Evolutionary conservation across 2,329 filamentous ascomycete species (phyloP).

Genomic region (Fulvia fulva): DNA sequence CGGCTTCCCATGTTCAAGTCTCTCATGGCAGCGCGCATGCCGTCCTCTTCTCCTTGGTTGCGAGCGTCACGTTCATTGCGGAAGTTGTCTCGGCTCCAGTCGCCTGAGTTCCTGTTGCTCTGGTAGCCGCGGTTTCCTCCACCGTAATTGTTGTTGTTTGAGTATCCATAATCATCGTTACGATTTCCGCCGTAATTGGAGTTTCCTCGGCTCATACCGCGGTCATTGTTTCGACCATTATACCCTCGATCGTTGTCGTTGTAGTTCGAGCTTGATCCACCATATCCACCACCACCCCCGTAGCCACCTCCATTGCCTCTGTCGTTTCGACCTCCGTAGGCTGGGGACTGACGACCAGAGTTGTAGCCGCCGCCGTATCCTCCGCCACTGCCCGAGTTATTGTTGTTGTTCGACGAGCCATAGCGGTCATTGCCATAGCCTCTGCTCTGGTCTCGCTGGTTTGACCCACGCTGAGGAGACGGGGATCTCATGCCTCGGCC

Average conservation of each 20-base stretch:
- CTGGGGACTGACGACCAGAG: not conserved
- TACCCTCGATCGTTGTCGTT: not conserved
- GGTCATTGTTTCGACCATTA: constrained; percentile 1
- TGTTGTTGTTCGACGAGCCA: not conserved
- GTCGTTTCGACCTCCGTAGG: not conserved
- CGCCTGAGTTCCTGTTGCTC: not conserved
- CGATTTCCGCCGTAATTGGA: not conserved
- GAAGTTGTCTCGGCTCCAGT: not conserved
- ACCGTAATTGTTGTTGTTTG: constrained; percentile 9
- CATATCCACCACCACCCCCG: not conserved
- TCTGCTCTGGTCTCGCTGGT: not conserved
- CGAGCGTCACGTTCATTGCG: constrained; percentile 1
- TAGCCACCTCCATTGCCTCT: not conserved
- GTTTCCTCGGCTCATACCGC: not conserved
- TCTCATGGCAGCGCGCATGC: constrained; percentile 5
- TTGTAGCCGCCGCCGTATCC: not conserved
- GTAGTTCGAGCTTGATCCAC: not conserved
- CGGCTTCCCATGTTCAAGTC: constrained; percentile 8
- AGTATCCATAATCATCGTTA: constrained; percentile 3
- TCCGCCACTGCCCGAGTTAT: not conserved
- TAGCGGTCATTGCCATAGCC: not conserved
- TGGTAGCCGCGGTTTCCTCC: not conserved
- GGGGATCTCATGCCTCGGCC: not conserved
- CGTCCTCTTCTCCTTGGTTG: constrained; percentile 4
- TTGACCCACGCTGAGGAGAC: not conserved